These are phyloP conservation scores for Taphrina pruni DNA, from an alignment of 1,139 yeast genomes.

Conservation along the genomic window DNA sequence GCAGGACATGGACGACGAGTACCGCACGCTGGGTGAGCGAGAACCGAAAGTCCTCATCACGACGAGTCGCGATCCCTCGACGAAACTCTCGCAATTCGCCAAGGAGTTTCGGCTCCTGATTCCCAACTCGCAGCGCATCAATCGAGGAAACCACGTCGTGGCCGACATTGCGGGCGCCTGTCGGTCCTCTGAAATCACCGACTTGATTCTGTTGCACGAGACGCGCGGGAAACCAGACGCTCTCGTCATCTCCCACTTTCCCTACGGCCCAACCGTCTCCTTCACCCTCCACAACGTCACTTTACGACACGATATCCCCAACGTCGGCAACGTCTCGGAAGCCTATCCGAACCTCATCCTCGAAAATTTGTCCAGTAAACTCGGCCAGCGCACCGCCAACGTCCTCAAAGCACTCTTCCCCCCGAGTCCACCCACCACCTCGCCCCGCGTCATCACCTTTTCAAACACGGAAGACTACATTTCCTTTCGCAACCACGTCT, in stretches of 20 bases:
- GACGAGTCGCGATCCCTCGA: constrained; percentile 89
- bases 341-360: constrained; percentile 92
- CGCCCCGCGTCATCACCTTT: constrained; percentile 87
- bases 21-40: constrained; percentile 81
- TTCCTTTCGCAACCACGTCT: constrained; percentile 92
- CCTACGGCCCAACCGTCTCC: constrained; percentile 96
- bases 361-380: constrained; percentile 81
- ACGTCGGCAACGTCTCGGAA: constrained; percentile 86
- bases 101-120: constrained; percentile 88
- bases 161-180: constrained; percentile 87
- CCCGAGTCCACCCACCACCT: constrained; percentile 91
- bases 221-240: constrained; percentile 99
- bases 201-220: constrained; percentile 84
- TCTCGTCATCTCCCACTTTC: constrained; percentile 88
- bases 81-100: constrained; percentile 84
- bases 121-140: constrained; percentile 86
- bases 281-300: constrained; percentile 95
- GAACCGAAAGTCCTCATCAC: constrained; percentile 95
- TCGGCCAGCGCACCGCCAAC: constrained; percentile 83
- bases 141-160: constrained; percentile 90
- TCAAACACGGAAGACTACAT: constrained; percentile 89
- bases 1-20: constrained; percentile 77
- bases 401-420: constrained; percentile 89
- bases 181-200: constrained; percentile 75
- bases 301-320: constrained; percentile 86